Evolutionary conservation across 1,284 basidiomycete genomes (phyloP).

Genomic region (Microstroma glucosiphilum): DNA sequence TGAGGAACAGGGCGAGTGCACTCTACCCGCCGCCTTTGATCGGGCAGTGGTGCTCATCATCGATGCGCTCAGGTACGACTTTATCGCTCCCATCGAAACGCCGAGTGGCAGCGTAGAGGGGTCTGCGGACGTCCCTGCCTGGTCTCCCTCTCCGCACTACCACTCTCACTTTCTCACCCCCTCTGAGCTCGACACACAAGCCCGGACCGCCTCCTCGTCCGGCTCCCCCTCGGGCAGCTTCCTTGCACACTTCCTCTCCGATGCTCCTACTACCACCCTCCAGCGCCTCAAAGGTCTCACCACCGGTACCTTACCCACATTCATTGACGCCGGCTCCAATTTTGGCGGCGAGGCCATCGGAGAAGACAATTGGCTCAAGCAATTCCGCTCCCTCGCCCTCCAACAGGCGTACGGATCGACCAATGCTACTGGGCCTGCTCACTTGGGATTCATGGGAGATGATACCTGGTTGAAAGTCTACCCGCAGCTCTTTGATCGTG

Average conservation of each 20-base stretch:
- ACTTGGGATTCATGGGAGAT: constrained; percentile 32
- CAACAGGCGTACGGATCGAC: neutral
- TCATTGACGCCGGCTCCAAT: constrained; percentile 85
- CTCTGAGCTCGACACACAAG: constrained; percentile 56
- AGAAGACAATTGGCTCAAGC: constrained; percentile 69
- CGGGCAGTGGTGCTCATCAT: constrained; percentile 78
- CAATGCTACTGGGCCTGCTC: constrained; percentile 11
- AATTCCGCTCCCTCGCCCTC: constrained; percentile 29
- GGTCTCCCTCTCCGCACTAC: constrained; percentile 57
- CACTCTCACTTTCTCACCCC: constrained; percentile 79
- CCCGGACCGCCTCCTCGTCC: constrained; percentile 58
- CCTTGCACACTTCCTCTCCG: constrained; percentile 80
- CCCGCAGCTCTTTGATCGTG: constrained; percentile 64
- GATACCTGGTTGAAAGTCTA: constrained; percentile 76
- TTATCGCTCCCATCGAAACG: constrained; percentile 64
- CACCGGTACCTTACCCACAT: constrained; percentile 91
- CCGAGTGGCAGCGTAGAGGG: neutral
- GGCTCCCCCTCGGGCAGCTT: no score
- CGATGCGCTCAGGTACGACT: constrained; percentile 91
- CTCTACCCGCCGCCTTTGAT: constrained; percentile 26
- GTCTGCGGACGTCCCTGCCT: constrained; percentile 10
- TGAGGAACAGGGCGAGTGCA: constrained; percentile 31
- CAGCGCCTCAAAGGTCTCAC: constrained; percentile 93
- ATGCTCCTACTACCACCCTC: constrained; percentile 91
- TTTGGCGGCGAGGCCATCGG: constrained; percentile 68